These are phyloP conservation scores for Rosa hybrid DNA, from an alignment of 331 rosid species.

Conservation along the genomic window DNA sequence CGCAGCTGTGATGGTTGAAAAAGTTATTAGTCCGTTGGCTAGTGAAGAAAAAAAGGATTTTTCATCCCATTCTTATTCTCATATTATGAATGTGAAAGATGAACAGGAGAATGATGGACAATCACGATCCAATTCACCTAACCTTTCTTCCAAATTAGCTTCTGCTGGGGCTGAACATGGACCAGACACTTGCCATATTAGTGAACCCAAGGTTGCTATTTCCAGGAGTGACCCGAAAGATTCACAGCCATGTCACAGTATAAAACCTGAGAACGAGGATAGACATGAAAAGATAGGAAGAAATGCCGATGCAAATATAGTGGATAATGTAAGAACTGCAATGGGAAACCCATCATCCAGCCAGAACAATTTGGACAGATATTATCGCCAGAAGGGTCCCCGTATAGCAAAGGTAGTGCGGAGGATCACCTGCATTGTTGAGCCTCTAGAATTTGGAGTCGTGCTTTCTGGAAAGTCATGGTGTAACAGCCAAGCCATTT, in stretches of 20 bases:
- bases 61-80: conserved; percentile 24
- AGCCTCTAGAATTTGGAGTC: conserved; percentile 81
- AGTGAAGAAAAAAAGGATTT: conserved; percentile 32
- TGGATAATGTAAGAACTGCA: conserved; percentile 48
- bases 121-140: conserved; percentile 41
- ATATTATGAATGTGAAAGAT: conserved; percentile 34
- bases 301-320: conserved; percentile 43
- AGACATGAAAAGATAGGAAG: conserved; percentile 48
- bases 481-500: conserved; percentile 90
- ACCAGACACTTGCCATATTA: conserved; percentile 28
- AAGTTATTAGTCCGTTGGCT: conserved; percentile 33
- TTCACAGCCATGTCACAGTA: conserved; percentile 41
- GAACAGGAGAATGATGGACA: conserved; percentile 42
- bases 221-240: conserved; percentile 32
- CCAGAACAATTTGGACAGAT: conserved; percentile 56
- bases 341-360: conserved; percentile 54
- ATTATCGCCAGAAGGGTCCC: conserved; percentile 86
- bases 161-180: conserved; percentile 37
- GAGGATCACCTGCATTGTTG: conserved; percentile 91
- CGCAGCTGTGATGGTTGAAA: conserved; percentile 46
- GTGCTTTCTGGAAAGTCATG: conserved; percentile 89
- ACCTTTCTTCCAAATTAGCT: conserved; percentile 35
- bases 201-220: conserved; percentile 26
- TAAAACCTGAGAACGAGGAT: conserved; percentile 50
- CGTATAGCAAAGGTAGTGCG: conserved; percentile 97